These are phyloP conservation scores for Fagus crenata DNA, from an alignment of 306 rosid genomes.

Conservation along the genomic window DNA sequence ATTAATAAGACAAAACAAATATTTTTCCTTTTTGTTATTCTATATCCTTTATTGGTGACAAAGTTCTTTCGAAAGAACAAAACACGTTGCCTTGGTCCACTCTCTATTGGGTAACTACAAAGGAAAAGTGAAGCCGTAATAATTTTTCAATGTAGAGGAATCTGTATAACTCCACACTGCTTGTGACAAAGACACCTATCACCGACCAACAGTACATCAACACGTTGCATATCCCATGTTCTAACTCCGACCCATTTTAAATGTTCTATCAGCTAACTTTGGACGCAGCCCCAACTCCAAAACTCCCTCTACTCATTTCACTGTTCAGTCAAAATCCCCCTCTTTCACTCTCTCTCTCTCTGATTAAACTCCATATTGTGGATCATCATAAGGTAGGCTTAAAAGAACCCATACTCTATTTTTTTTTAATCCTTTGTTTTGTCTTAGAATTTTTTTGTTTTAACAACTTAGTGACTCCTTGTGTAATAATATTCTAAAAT, in stretches of 20 bases:
- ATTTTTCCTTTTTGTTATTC: too few species aligned
- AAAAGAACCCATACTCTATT: background rate
- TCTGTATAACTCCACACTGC: background rate
- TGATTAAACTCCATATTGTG: background rate
- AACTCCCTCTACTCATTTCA: background rate
- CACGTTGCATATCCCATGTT: background rate
- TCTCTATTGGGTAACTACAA: too few species aligned
- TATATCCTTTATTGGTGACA: too few species aligned
- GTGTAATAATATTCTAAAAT: background rate
- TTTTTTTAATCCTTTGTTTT: background rate
- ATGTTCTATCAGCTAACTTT: background rate
- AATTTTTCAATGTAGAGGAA: too few species aligned
- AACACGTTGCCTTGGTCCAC: too few species aligned
- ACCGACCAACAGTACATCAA: background rate
- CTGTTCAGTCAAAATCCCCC: background rate
- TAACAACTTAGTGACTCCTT: background rate
- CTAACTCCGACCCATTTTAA: background rate
- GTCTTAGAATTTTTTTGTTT: background rate
- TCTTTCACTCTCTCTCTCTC: background rate
- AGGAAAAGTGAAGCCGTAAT: too few species aligned
- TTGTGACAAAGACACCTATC: background rate
- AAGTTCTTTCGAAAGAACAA: too few species aligned
- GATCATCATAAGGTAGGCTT: slow-evolving; percentile 6
- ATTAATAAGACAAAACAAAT: too few species aligned
- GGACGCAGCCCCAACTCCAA: background rate